Evolutionary conservation across 1,284 basidiomycete genomes (phyloP).

Genomic region (Thelephora terrestris): DNA sequence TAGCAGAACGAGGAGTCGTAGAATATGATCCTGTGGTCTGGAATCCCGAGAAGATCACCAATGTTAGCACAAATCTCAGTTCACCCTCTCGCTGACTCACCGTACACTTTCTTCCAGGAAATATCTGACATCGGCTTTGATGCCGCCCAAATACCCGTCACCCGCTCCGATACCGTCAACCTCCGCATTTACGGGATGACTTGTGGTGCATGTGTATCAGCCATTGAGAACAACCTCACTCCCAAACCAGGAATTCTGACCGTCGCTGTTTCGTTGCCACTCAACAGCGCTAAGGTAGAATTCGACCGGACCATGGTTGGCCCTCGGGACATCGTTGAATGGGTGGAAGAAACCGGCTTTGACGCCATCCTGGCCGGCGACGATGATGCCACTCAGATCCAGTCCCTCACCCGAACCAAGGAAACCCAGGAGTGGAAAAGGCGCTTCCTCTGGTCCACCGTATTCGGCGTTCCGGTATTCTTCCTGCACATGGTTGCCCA

Average conservation of each 20-base stretch:
- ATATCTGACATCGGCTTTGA: conserved; percentile 92
- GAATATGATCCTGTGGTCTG: conserved; percentile 82
- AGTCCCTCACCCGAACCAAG: conserved; percentile 84
- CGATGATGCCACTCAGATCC: conserved; percentile 79
- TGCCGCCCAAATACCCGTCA: conserved; percentile 60
- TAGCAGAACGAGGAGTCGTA: conserved; percentile 88
- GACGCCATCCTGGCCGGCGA: conserved; percentile 83
- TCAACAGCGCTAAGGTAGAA: conserved; percentile 64
- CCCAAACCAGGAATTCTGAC: conserved; percentile 67
- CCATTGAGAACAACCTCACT: conserved; percentile 65
- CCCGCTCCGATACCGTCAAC: conserved; percentile 54
- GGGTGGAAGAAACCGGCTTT: conserved; percentile 83
- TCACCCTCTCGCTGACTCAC: conserved; percentile 8
- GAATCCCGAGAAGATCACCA: conserved; percentile 71
- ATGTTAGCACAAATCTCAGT: conserved; percentile 34
- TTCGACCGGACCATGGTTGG: conserved; percentile 72
- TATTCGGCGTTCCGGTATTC: conserved; percentile 90
- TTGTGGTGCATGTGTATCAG: conserved; percentile 72
- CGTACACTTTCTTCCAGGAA: conserved; percentile 40
- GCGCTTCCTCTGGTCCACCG: conserved; percentile 69
- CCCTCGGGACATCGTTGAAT: conserved; percentile 78
- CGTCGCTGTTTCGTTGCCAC: conserved; percentile 65
- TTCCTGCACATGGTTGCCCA: conserved; percentile 83
- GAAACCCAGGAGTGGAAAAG: conserved; percentile 86
- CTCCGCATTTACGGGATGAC: conserved; percentile 89